Base-by-base conservation (phyloP, 345 rosid genomes). In the Populus nigra region DNA sequence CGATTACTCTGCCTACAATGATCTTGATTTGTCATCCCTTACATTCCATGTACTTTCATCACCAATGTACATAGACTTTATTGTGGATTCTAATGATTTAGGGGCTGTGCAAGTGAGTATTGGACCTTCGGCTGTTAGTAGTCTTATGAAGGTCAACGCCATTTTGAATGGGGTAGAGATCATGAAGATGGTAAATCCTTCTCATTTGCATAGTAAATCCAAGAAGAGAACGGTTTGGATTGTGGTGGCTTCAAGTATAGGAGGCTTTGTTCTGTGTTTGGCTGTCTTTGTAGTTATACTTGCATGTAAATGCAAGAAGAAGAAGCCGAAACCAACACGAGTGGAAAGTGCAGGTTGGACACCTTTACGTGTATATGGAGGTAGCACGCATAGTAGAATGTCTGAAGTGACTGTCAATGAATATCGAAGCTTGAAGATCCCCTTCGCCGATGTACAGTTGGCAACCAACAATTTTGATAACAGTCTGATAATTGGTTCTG, bases 101-200 rank as follows among this genome's bases (percentile, higher is more conserved):
- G 96, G 93, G 73, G 57, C 65, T 80, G 49, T 93, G 72, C 84
- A 77, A 65, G 53, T 95, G 1, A 95, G 96, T 41, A 92, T 95
- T 78, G 97, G 99, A 61, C 98, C 97, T 35, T 95, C 99, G 0
- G 90, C 80, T 76, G 79, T 96, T n/a, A 93, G 99, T 75, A 84
- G 62, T 76, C 78, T 89, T 17, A 10, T 73, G 35, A 91, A 81
- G 71, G 75, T 77, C 43, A 93, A 96, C 80, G 99, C 97, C 69
- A 79, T 95, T 53, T 76, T 95, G 82, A 95, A 93, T 74, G 99
- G 99, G 38, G 91, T 89, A 0, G 99, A 95, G 89, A 90, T 95
- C 31, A 91, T 95, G 98, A 91, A 85, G 81, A 78, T 95, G 86
- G 77, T 91, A 65, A 81, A 74, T 72, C 73, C 77, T 81, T 83